Evolutionary conservation across 2,329 filamentous ascomycete genomes (phyloP), one percentile per base, ranked within the genome.

Genomic region (Fusarium kyushuense): DNA sequence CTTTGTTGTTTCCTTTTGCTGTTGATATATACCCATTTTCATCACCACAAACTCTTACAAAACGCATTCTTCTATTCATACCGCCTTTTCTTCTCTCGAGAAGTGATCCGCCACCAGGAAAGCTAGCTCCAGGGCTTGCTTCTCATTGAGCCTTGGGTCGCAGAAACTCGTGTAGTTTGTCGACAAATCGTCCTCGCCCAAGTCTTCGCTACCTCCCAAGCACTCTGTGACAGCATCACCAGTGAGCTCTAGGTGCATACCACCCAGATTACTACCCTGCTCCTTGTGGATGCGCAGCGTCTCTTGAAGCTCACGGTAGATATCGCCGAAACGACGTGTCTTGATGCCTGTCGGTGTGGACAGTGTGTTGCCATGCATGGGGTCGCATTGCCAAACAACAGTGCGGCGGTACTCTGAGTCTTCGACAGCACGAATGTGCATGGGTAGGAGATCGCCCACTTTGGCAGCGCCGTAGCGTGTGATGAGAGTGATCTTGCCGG

Each of bases 341-440:
- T 99, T 99, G 81, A 97, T 88, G 27, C 94, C 94, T 0, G 87
- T 83, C 0, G 88, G 86, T 0, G 92, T 95, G 21, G 87, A 86
- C 42, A 85, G 82, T 36, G 89, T 91, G 80, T 91, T 91, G 66
- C 96, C 96, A 81, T 99, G 96, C 96, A 99, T 99, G 23, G 96
- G 96, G 80, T 99, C 96, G 81, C 95, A 98, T 82, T 98, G 96
- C 95, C 95, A 98, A 72, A 97, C 93, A 6, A 97, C 93, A 23
- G 79, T 81, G 51, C 83, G 79, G 46, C 79, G 78, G 79, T 88
- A 89, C 79, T 90, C 93, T 58, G 92, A 94, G 72, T 85, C 85
- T 78, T 96, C 91, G 27, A 99, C 95, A 36, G 93, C 93, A 71
- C 91, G 89, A 77, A 99, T 98, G 79, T 98, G 96, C 11, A 83